These are phyloP conservation scores for Exophiala lecanii-corni DNA, from an alignment of 2,329 filamentous ascomycete genomes.

Conservation along the genomic window DNA sequence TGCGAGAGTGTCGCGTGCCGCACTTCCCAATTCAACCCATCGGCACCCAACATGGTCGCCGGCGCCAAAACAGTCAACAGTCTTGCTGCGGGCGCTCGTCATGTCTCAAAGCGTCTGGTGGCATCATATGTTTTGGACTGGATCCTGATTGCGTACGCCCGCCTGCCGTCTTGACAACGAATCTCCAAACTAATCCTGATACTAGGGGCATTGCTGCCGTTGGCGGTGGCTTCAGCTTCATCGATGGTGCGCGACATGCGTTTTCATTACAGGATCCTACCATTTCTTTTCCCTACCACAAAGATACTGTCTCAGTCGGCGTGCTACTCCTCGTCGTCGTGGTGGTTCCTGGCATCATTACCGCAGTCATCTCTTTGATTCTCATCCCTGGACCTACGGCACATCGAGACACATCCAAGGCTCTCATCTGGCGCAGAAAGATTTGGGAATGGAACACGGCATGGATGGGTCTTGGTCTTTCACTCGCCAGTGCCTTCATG, in stretches of 20 bases:
- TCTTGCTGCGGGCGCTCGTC: slow-evolving; percentile 18
- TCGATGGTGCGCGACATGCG: slow-evolving; percentile 44
- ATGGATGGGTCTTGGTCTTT: slow-evolving; percentile 74
- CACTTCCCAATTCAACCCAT: slow-evolving; percentile 7
- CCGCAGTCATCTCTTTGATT: slow-evolving; percentile 62
- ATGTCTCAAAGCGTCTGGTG: slow-evolving; percentile 49
- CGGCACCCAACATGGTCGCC: slow-evolving; percentile 16
- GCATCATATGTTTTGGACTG: slow-evolving; percentile 70
- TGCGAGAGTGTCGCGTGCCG: slow-evolving; percentile 23
- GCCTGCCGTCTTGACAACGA: background rate
- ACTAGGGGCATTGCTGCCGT: slow-evolving; percentile 52
- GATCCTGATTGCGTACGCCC: slow-evolving; percentile 55
- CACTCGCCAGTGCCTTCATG: slow-evolving; percentile 68
- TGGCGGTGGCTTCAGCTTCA: slow-evolving; percentile 54
- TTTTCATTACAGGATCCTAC: slow-evolving; percentile 69
- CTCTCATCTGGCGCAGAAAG: slow-evolving; percentile 71
- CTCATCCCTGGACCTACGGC: slow-evolving; percentile 70
- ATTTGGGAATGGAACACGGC: slow-evolving; percentile 87
- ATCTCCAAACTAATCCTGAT: slow-evolving; percentile 3
- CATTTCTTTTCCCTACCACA: slow-evolving; percentile 72
- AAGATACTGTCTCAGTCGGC: slow-evolving; percentile 66
- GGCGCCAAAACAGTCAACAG: slow-evolving; percentile 13
- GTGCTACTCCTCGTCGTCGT: slow-evolving; percentile 62
- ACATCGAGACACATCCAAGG: slow-evolving; percentile 56
- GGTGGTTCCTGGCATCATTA: slow-evolving; percentile 61